Evolutionary conservation across 805 yeast species (phyloP).

Genomic region (Wilhelminamyces savonicus): DNA sequence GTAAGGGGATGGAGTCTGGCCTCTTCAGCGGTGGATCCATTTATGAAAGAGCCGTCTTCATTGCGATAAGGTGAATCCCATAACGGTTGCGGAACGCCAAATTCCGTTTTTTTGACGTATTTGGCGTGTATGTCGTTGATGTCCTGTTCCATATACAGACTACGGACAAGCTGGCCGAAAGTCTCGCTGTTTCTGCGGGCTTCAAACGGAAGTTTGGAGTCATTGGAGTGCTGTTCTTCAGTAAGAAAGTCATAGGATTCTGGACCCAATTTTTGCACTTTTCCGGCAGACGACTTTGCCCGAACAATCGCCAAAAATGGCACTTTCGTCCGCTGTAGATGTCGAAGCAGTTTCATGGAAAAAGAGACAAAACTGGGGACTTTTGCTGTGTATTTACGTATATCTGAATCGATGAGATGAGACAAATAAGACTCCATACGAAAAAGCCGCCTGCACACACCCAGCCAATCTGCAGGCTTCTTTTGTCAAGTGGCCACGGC

Average conservation of each 20-base stretch:
- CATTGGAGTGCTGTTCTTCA: not conserved
- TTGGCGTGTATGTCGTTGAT: conserved; percentile 3
- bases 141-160: conserved; percentile 8
- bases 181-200: conserved; percentile 13
- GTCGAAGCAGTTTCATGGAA: too few species aligned
- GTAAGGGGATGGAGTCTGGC: conserved; percentile 58
- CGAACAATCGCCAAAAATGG: too few species aligned
- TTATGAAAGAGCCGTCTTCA: conserved; percentile 33
- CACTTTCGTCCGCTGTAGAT: too few species aligned
- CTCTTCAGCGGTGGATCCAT: conserved; percentile 41
- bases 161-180: conserved; percentile 19
- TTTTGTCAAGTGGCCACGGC: conserved; percentile 12
- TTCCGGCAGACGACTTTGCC: too few species aligned
- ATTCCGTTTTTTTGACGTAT: conserved; percentile 1
- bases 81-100: conserved; percentile 2
- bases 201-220: conserved; percentile 1
- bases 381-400: too few species aligned
- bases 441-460: too few species aligned
- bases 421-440: too few species aligned
- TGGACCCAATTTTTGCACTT: too few species aligned
- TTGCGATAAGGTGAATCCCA: conserved; percentile 29
- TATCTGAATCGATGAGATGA: too few species aligned
- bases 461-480: too few species aligned
- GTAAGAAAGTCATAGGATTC: too few species aligned
- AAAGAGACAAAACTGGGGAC: too few species aligned